phyloP scores from a whole-genome alignment of 176 grass and related monocot species.

The Aegilops tauschii region DNA sequence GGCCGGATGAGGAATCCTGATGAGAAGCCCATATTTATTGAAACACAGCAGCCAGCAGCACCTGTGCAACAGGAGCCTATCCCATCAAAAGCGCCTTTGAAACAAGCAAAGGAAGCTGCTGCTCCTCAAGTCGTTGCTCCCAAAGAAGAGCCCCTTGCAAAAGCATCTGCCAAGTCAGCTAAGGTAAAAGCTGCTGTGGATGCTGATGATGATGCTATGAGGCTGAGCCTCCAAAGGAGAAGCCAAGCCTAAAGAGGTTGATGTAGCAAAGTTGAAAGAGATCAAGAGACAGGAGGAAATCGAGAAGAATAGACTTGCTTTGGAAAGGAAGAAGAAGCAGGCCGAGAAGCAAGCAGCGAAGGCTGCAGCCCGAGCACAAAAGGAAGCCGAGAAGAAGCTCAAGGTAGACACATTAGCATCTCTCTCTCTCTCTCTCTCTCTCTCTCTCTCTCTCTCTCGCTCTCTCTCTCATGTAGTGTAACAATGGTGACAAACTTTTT shows the following conservation, averaged over 20 bases:
- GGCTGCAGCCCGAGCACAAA: constrained; percentile 68
- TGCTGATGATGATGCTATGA: constrained; percentile 40
- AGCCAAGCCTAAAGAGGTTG: constrained; percentile 56
- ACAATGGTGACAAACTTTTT: constrained; percentile 10
- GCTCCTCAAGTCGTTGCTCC: constrained; percentile 37
- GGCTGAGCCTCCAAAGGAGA: constrained; percentile 49
- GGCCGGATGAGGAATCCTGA: constrained; percentile 91
- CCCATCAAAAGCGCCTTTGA: constrained; percentile 39
- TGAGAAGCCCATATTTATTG: constrained; percentile 72
- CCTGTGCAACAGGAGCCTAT: constrained; percentile 42
- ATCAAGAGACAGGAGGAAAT: constrained; percentile 92
- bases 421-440: background rate
- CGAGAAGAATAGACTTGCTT: constrained; percentile 73
- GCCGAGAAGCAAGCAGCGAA: constrained; percentile 84
- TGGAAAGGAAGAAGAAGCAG: constrained; percentile 90
- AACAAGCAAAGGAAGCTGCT: constrained; percentile 46
- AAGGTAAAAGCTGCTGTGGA: constrained; percentile 46
- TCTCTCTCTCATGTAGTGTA: background rate
- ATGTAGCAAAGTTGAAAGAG: constrained; percentile 78
- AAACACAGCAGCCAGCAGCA: constrained; percentile 29
- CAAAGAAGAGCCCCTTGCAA: constrained; percentile 43
- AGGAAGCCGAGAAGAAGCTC: constrained; percentile 76
- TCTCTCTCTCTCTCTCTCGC: background rate
- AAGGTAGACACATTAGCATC: constrained; percentile 38
- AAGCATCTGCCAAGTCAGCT: constrained; percentile 31